Percentiles rank a stretch among this genome's conserved stretches.
Evolutionary conservation across 371 early-diverging fungal genomes (phyloP).

Genomic region (Apophysomyces sp.): DNA sequence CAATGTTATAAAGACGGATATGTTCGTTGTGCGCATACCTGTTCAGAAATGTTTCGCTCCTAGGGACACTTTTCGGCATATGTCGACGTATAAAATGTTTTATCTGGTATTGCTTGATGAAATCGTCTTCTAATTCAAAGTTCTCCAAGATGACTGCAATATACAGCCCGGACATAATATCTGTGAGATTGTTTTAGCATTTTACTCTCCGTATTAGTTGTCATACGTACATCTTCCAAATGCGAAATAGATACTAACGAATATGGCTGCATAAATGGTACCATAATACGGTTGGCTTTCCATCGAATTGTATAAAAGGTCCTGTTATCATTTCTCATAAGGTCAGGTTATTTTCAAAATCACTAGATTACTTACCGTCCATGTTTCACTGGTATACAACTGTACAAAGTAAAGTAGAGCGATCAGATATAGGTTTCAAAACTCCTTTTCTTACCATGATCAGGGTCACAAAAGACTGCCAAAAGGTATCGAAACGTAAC

Average conservation of each 20-base stretch:
- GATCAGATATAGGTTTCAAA: background rate
- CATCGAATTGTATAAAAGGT: conserved; percentile 52
- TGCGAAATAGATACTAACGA: conserved; percentile 52
- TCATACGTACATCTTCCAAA: conserved; percentile 52
- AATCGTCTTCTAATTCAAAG: conserved; percentile 61
- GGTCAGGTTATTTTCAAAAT: background rate
- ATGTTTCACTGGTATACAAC: conserved; percentile 60
- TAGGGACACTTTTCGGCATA: conserved; percentile 32
- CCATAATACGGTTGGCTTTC: conserved; percentile 47
- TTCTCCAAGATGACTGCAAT: conserved; percentile 66
- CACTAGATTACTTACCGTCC: conserved; percentile 38
- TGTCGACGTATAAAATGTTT: conserved; percentile 54
- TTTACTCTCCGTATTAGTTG: background rate
- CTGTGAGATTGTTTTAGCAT: conserved; percentile 14
- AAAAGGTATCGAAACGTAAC: conserved; percentile 47
- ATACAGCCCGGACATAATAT: conserved; percentile 62
- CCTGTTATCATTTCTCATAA: conserved; percentile 9
- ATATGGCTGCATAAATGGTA: conserved; percentile 45
- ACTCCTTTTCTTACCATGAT: conserved; percentile 39
- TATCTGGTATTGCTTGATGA: conserved; percentile 59
- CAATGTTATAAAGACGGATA: background rate
- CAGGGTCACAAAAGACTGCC: conserved; percentile 44
- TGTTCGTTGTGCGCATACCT: conserved; percentile 5
- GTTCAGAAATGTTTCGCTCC: conserved; percentile 29
- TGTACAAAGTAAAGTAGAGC: conserved; percentile 3